Conservation (phyloP, 805 yeast species). For the Scheffersomyces spartinae region DNA sequence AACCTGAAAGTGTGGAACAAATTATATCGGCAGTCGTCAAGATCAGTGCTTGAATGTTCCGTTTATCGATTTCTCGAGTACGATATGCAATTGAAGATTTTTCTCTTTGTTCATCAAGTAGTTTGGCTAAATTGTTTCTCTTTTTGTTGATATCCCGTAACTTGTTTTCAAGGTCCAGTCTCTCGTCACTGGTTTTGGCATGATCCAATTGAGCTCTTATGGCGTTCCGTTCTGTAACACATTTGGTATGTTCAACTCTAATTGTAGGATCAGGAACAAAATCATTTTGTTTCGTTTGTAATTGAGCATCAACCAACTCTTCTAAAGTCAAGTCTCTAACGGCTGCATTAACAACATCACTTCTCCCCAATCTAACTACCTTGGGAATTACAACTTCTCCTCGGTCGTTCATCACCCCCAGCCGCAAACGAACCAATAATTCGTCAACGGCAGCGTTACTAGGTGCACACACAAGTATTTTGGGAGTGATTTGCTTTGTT, state of each 20-base stretch:
- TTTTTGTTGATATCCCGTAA: constrained; percentile 46
- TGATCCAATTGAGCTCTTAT: constrained; percentile 29
- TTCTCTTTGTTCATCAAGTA: constrained; percentile 73
- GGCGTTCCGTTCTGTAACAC: constrained; percentile 46
- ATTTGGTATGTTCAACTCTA: constrained; percentile 38
- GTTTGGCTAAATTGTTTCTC: constrained; percentile 59
- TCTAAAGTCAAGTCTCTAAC: constrained; percentile 80
- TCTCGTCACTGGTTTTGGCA: constrained; percentile 24
- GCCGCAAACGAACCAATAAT: constrained; percentile 67
- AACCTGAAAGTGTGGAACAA: constrained; percentile 86
- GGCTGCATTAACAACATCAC: constrained; percentile 76
- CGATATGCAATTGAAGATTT: constrained; percentile 55
- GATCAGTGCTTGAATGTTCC: constrained; percentile 63
- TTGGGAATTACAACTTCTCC: constrained; percentile 49
- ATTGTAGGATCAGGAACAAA: constrained; percentile 35
- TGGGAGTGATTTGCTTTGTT: constrained; percentile 25
- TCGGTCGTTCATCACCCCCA: constrained; percentile 49
- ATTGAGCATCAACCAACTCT: constrained; percentile 62
- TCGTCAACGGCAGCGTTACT: constrained; percentile 99
- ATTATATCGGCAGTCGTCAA: constrained; percentile 70
- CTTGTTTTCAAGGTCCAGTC: constrained; percentile 34
- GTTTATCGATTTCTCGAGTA: constrained; percentile 65
- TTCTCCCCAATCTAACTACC: constrained; percentile 78
- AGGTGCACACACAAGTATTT: constrained; percentile 89
- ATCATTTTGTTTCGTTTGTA: constrained; percentile 26